phyloP scores from a whole-genome alignment of 1,284 basidiomycete genomes.

The Melanopsichium pennsylvanicum region DNA sequence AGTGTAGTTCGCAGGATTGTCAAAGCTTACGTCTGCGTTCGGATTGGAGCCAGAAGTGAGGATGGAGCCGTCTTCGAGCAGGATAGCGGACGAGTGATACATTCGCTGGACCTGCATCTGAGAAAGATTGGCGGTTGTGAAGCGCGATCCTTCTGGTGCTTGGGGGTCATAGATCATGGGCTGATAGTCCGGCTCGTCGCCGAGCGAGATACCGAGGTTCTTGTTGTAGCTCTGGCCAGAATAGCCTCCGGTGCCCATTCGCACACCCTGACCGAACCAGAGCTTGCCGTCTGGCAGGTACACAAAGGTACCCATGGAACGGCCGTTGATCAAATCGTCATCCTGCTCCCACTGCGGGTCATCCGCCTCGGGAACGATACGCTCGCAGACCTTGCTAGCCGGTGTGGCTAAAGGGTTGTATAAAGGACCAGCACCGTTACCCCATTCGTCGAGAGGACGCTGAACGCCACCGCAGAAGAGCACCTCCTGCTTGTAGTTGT shows the following conservation, averaged over 20 bases:
- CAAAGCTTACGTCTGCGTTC: slow-evolving; percentile 75
- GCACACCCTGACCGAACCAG: slow-evolving; percentile 54
- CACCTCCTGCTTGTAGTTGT: slow-evolving; percentile 84
- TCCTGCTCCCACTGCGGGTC: slow-evolving; percentile 43
- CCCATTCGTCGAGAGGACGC: slow-evolving; percentile 64
- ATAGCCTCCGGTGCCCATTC: slow-evolving; percentile 73
- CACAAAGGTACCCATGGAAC: slow-evolving; percentile 67
- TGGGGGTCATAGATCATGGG: slow-evolving; percentile 78
- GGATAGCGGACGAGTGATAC: slow-evolving; percentile 77
- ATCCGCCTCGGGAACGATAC: slow-evolving; percentile 48
- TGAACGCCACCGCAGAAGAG: slow-evolving; percentile 86
- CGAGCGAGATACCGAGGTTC: slow-evolving; percentile 35
- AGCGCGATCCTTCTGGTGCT: slow-evolving; percentile 73
- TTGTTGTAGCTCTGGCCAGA: slow-evolving; percentile 75
- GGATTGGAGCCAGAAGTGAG: slow-evolving; percentile 93
- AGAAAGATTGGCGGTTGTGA: slow-evolving; percentile 73
- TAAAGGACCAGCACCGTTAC: slow-evolving; percentile 46
- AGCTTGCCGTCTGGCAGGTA: slow-evolving; percentile 78
- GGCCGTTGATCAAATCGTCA: slow-evolving; percentile 48
- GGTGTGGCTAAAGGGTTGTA: slow-evolving; percentile 38
- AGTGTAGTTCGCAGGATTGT: slow-evolving; percentile 43
- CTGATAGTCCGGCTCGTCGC: slow-evolving; percentile 72
- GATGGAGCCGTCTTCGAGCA: slow-evolving; percentile 80
- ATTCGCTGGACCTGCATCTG: slow-evolving; percentile 77
- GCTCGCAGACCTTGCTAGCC: slow-evolving; percentile 50